These are phyloP conservation scores for Pythium sp. DNA, from an alignment of 352 stramenopile genomes.

Conservation along the genomic window DNA sequence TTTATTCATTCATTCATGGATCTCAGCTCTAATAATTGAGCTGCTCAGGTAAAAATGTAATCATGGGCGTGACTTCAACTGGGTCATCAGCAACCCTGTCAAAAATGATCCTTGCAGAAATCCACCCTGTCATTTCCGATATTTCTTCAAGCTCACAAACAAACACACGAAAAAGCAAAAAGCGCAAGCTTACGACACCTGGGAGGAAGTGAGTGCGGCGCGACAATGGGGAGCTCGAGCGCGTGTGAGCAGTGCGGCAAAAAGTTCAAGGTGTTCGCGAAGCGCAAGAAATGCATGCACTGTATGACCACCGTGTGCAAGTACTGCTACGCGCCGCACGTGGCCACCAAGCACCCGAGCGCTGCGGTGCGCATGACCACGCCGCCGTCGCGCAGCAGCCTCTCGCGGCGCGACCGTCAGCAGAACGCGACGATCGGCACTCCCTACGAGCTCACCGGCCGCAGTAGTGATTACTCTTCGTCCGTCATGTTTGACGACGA, in stretches of 20 bases:
- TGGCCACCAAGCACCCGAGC: conserved; percentile 47
- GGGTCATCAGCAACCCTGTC: background rate
- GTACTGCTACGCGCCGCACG: conserved; percentile 44
- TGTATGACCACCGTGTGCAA: conserved; percentile 62
- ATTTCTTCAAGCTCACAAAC: background rate
- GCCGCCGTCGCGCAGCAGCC: background rate
- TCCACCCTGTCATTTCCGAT: conserved; percentile 5
- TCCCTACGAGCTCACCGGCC: background rate
- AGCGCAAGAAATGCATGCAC: conserved; percentile 69
- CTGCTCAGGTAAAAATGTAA: background rate
- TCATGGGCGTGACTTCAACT: background rate
- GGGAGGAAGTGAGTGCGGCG: background rate
- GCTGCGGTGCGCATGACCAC: conserved; percentile 3
- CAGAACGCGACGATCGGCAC: conserved; percentile 11
- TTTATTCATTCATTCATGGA: too few species aligned
- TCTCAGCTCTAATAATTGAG: too few species aligned
- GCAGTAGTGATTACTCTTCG: conserved; percentile 7
- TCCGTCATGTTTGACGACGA: conserved; percentile 12
- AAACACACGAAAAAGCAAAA: background rate
- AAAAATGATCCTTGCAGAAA: background rate
- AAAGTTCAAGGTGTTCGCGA: conserved; percentile 75
- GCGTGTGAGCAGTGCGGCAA: conserved; percentile 40
- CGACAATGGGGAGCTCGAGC: background rate
- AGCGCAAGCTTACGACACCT: background rate
- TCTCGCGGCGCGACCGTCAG: background rate